phyloP scores from a whole-genome alignment of 768 basidiomycete genomes.

The Boletus vermiculosoides region DNA sequence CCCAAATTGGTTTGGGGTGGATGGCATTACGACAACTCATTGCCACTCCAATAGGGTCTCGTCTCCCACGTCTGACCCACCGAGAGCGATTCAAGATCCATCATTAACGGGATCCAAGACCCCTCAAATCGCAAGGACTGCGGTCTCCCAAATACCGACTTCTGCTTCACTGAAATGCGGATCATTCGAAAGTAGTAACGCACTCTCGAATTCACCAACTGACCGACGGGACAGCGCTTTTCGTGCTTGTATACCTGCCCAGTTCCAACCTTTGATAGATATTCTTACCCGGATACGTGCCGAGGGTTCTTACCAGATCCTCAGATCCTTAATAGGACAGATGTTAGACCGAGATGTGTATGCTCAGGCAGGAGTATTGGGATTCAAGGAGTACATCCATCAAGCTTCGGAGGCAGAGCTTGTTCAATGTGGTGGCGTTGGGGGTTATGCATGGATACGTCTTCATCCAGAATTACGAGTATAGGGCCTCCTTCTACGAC shows the following conservation, averaged over 20 bases:
- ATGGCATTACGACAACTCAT: not conserved
- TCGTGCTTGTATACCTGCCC: constrained; percentile 6
- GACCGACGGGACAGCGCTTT: not conserved
- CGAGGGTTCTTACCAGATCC: constrained; percentile 33
- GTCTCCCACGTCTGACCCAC: constrained; percentile 18
- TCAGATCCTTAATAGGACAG: constrained; percentile 39
- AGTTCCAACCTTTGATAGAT: constrained; percentile 34
- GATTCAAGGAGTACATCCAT: constrained; percentile 41
- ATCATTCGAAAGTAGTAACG: not conserved
- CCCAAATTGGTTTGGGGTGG: constrained; percentile 19
- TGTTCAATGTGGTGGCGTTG: constrained; percentile 41
- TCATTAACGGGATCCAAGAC: constrained; percentile 8
- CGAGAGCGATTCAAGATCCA: constrained; percentile 1
- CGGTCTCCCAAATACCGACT: not conserved
- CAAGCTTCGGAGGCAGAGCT: constrained; percentile 40
- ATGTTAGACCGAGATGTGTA: constrained; percentile 36
- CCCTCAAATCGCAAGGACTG: constrained; percentile 7
- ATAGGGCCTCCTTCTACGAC: constrained; percentile 6
- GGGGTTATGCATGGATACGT: constrained; percentile 37
- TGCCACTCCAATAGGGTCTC: not conserved
- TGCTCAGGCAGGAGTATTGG: constrained; percentile 38
- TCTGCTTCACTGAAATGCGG: not conserved
- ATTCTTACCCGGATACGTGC: constrained; percentile 31
- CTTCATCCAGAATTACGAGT: constrained; percentile 25
- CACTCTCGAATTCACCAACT: not conserved